Percentiles rank a stretch among this genome's conserved stretches.
These are phyloP conservation scores for Citeromyces hawaiiensis DNA, from an alignment of 1,139 yeast genomes.

Conservation along the genomic window DNA sequence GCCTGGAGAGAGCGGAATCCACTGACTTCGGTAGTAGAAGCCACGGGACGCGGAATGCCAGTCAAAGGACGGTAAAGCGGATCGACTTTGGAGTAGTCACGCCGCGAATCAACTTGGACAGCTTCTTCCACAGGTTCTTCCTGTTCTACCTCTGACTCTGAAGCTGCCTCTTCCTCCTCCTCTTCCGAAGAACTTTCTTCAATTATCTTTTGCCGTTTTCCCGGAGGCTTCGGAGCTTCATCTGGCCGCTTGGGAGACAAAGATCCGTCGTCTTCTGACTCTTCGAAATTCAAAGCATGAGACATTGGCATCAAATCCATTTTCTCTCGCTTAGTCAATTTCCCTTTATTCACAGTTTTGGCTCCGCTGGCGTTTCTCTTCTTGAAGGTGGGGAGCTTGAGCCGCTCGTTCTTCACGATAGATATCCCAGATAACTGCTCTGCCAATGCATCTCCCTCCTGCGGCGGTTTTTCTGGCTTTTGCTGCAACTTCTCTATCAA, in stretches of 20 bases:
- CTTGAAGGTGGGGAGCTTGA: constrained; percentile 33
- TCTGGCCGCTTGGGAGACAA: constrained; percentile 7
- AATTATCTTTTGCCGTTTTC: constrained; percentile 10
- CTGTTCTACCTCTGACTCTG: constrained; percentile 5
- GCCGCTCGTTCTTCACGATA: neutral
- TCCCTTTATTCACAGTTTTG: constrained; percentile 13
- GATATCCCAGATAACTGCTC: neutral
- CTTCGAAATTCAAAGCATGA: constrained; percentile 49
- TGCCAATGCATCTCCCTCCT: constrained; percentile 2
- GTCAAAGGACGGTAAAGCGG: constrained; percentile 30
- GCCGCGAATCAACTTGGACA: constrained; percentile 2
- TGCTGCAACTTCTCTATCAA: constrained; percentile 31
- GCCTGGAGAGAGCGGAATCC: constrained; percentile 28
- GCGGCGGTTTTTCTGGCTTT: constrained; percentile 13
- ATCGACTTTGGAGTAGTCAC: constrained; percentile 15
- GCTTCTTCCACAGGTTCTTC: constrained; percentile 7
- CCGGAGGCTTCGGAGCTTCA: constrained; percentile 6
- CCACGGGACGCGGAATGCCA: constrained; percentile 32
- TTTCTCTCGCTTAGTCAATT: constrained; percentile 3
- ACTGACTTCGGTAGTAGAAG: constrained; percentile 21
- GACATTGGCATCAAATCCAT: constrained; percentile 43
- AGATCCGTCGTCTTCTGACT: constrained; percentile 21
- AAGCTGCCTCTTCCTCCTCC: constrained; percentile 6
- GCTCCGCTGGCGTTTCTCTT: constrained; percentile 19
- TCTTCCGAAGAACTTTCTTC: constrained; percentile 10